Base-by-base conservation (phyloP, 148 eudicot genomes). In the Tetragonia tetragonoides region DNA sequence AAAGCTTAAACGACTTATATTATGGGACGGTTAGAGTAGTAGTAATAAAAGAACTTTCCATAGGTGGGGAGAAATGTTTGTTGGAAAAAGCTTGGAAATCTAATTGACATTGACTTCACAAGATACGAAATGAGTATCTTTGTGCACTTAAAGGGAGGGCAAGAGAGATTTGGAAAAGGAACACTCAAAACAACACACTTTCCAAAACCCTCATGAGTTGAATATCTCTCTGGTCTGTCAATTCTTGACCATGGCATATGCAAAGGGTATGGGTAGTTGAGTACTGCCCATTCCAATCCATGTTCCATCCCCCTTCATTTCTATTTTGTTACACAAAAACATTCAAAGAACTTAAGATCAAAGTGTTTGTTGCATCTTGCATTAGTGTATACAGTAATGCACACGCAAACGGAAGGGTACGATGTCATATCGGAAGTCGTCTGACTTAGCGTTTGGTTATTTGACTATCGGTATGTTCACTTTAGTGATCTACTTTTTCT, bases 81-180 rank as follows among this genome's bases (percentile, higher is more conserved):
- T n/a, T 53, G 39, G 73, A 34, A 75, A 77, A 24, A 74, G 72
- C 66, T n/a, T 56, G 76, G 37, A 81, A 66, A 81, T 81, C 84
- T 14, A 24, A 9, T 39, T 59, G 84, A 81, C 21, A 16, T 76
- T 24, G 84, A 81, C 78, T 39, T 59, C n/a, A 24, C 34, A 37
- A 81, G 81, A 81, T 81, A 66, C 74, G 63, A 73, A 73, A 66
- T 20, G 66, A 56, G 37, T 65, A 28, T 20, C 18, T 56, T 72
- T 14, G 65, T 28, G 34, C 34, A 28, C 1, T 28, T 1, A 28
- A 28, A 28, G 20, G 62, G 38, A 17, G 24, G 12, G 66, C 59
- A 56, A 49, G 60, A 5, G 4, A 38, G 38, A 28, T 41, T 46
- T 70, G 68, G 49, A 23, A 63, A 51, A 69, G 67, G 47, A 37